Evolutionary conservation across 179 eudicot genomes (phyloP), one percentile per base, ranked within the genome.

Genomic region (Carnegiea gigantea): DNA sequence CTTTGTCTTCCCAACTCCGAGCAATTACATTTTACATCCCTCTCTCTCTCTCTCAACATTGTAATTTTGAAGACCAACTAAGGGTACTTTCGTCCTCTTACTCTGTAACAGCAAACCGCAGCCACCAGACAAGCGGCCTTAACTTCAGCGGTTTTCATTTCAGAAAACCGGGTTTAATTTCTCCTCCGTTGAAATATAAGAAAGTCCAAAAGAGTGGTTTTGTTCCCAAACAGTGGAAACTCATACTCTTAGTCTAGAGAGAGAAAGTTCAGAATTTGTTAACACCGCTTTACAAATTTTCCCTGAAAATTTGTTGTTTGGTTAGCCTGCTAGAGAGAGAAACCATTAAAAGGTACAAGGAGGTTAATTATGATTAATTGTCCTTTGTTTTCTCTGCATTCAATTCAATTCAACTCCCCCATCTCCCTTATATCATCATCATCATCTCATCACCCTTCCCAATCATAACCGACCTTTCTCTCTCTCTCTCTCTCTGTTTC

Each of bases 321-420:
- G 44, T 18, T 70, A 51, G 62, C n/a, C 0, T 18, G 62, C 44
- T 70, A 70, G 44, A 70, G 46, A 70, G 73, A 70, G 23, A 70
- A 70, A 18, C 18, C 20, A 30, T 18, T 60, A 28, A 40, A 40
- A 68, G 17, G 36, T 13, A 7, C 6, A 40, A 68, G 43, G 43
- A 30, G 73, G 73, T 51, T 51, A 21, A 21, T 68, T 30, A 13
- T 24, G 13, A 60, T 1, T n/a, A n/a, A n/a, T 68, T 30, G 21
- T 24, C 70, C 33, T 65, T 65, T 65, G 70, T 65, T 65, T 24
- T 67, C 72, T 67, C 26, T 15, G 43, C 73, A 70, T 70, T 70
- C 46, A 70, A 70, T 70, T 70, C 73, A 36, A 30, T 70, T 36
- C 68, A 6, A 62, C 30, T 62, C 14, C 24, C 9, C 43, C 73